Evolutionary conservation across 495 filamentous ascomycete genomes (phyloP), one percentile per base, ranked within the genome.

Genomic region (Lophiostoma macrostomum): DNA sequence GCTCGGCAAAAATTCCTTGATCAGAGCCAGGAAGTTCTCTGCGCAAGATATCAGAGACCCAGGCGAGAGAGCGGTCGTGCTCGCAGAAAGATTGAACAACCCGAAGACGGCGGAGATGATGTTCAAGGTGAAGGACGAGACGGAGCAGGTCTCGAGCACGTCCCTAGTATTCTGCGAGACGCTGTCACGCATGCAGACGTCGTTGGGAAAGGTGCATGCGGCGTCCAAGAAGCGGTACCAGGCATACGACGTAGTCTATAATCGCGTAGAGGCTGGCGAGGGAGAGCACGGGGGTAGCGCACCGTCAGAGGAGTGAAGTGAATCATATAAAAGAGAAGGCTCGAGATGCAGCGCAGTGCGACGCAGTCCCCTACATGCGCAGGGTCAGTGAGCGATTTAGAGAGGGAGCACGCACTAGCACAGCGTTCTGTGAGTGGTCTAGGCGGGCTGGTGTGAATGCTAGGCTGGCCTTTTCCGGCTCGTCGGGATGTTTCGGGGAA

Each of bases 351-450:
- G n/a, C n/a, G n/a, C n/a, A n/a, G n/a, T n/a, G n/a, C n/a, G n/a
- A n/a, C n/a, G n/a, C n/a, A n/a, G n/a, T n/a, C n/a, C n/a, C n/a
- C n/a, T n/a, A n/a, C n/a, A n/a, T n/a, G n/a, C n/a, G 16, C 8
- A 10, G 35, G 11, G 35, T 6, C 8, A 38, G 7, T 6, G 16
- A 18, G 6, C 35, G 6, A 10, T 10, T 6, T 6, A 16, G 16
- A 18, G 16, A 38, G 35, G 8, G 7, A 45, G 41, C 44, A 48
- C 44, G 44, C 44, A 6, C 44, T 48, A 48, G 30, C 27, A 10
- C 16, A 22, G 27, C 10, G n/a, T 8, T 19, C 27, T 14, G 41
- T 48, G 29, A 48, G 20, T 48, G 44, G 44, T 30, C 23, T 4
- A 10, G 12, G 28, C 16, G 28, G 24, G 7, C 24, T 12, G 5